phyloP scores from a whole-genome alignment of 1,139 yeast species.

The Pichia sp. region DNA sequence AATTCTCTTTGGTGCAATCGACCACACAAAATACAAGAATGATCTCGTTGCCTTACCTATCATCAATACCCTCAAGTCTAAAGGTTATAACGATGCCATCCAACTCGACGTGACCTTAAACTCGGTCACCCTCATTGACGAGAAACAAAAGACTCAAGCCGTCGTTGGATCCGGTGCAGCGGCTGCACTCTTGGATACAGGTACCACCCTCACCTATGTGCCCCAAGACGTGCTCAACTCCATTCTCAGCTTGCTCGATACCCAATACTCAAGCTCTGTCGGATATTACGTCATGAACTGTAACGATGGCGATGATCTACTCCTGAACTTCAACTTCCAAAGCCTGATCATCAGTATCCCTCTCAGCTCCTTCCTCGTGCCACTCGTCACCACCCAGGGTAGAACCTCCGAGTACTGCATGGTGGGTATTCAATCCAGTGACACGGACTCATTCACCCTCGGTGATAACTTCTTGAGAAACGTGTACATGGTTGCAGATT shows the following conservation, averaged over 20 bases:
- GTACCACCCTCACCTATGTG: constrained; percentile 53
- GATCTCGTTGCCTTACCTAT: constrained; percentile 38
- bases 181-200: constrained; percentile 58
- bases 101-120: constrained; percentile 42
- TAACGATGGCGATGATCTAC: constrained; percentile 24
- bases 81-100: constrained; percentile 28
- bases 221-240: constrained; percentile 36
- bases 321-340: constrained; percentile 41
- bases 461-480: constrained; percentile 72
- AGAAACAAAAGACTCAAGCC: constrained; percentile 11
- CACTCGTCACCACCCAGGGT: constrained; percentile 5
- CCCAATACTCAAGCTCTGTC: constrained; percentile 28
- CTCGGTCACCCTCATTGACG: constrained; percentile 12
- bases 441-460: constrained; percentile 32
- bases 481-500: constrained; percentile 73
- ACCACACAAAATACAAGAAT: constrained; percentile 45
- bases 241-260: constrained; percentile 35
- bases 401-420: constrained; percentile 7
- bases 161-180: constrained; percentile 33
- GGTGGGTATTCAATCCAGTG: constrained; percentile 23
- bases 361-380: constrained; percentile 30
- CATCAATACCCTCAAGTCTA: constrained; percentile 29
- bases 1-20: constrained; percentile 53
- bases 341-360: constrained; percentile 43
- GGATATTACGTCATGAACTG: constrained; percentile 33